Evolutionary conservation across 2,329 filamentous ascomycete species (phyloP).

Genomic region (Beauveria asiatica): DNA sequence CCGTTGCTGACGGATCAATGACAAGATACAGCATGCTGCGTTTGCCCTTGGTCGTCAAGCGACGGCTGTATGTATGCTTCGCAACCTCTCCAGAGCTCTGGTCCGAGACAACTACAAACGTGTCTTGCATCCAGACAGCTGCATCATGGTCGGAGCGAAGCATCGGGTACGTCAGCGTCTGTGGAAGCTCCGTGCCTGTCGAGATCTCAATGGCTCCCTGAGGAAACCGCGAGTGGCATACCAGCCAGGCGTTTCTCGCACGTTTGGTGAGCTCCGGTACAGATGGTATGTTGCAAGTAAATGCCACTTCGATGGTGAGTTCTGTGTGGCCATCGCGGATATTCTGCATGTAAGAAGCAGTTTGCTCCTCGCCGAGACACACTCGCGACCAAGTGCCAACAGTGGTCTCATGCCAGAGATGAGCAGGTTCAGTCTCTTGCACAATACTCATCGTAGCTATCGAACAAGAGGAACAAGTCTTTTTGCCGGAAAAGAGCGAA

Average conservation of each 20-base stretch:
- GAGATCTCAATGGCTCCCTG: not conserved
- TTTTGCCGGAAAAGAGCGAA: no score
- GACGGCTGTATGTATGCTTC: not conserved
- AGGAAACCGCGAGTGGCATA: not conserved
- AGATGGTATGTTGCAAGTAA: not conserved
- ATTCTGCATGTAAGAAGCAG: not conserved
- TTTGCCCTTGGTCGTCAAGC: not conserved
- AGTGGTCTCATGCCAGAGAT: not conserved
- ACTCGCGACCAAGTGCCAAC: not conserved
- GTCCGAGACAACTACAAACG: not conserved
- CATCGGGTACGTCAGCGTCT: not conserved
- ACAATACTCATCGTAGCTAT: not conserved
- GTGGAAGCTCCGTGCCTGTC: not conserved
- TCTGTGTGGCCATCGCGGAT: slow-evolving; percentile 1
- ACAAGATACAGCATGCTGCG: slow-evolving; percentile 3
- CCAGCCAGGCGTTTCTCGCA: not conserved
- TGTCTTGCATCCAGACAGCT: not conserved
- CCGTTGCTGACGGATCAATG: not conserved
- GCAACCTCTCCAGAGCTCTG: not conserved
- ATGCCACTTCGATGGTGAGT: not conserved
- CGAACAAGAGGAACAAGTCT: no score
- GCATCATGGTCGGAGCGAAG: not conserved
- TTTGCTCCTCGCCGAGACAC: not conserved
- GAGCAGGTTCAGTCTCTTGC: not conserved
- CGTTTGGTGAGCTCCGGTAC: not conserved